Evolutionary conservation across 225 moss, liverwort and hornwort species (phyloP).

Genomic region (Asterella californica): DNA sequence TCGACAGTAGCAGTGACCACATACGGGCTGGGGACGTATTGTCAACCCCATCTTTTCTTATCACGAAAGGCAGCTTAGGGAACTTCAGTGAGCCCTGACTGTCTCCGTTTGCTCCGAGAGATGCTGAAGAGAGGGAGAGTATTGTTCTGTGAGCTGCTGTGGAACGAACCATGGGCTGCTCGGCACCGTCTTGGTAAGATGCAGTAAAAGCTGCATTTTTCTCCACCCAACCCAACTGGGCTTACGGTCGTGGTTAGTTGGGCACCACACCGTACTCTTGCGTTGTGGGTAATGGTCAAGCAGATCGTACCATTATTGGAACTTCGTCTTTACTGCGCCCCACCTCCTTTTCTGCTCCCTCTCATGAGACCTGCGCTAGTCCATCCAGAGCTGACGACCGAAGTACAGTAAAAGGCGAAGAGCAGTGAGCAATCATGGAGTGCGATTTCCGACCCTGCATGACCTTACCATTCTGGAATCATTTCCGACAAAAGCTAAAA

Average conservation of each 20-base stretch:
- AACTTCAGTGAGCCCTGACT: no score
- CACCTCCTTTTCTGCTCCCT: no score
- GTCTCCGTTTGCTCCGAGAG: no score
- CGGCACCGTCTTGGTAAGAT: background rate
- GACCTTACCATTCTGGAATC: constrained; percentile 3
- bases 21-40: no score
- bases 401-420: background rate
- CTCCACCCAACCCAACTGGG: background rate
- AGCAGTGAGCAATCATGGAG: constrained; percentile 2
- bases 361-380: background rate
- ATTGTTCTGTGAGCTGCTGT: background rate
- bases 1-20: background rate
- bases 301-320: constrained; percentile 13
- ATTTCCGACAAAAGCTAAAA: constrained; percentile 2
- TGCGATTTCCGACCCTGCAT: background rate
- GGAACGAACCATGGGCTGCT: background rate
- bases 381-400: background rate
- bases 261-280: background rate
- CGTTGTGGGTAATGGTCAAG: background rate
- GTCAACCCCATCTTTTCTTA: no score
- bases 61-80: no score
- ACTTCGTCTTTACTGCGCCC: background rate
- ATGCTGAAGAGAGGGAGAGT: no score
- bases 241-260: constrained; percentile 4
- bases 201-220: background rate